A percentile compares a stretch with the other conserved stretches of the same genome.
Conservation (phyloP, 176 grass and related monocot genomes). For the Aegilops speltoides region DNA sequence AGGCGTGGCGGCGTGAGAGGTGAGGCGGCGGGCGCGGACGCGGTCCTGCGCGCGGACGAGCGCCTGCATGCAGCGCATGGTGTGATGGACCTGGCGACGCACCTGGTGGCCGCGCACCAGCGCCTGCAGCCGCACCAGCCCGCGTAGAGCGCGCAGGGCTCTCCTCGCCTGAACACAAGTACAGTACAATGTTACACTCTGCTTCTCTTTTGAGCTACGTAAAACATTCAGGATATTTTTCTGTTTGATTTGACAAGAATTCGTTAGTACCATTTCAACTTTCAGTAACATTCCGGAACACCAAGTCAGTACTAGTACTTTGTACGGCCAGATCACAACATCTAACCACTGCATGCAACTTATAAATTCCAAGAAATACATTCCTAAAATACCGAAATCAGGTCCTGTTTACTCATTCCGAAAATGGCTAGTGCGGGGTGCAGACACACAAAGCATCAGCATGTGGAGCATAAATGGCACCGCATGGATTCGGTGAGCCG, state of each 20-base stretch:
- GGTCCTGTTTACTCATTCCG: no score
- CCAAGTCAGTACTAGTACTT: no score
- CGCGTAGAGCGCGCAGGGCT: slow-evolving; percentile 53
- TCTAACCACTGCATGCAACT: no score
- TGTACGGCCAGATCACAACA: no score
- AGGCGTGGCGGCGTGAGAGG: background rate
- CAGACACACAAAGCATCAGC: background rate
- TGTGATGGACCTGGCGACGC: slow-evolving; percentile 71
- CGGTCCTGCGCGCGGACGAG: slow-evolving; percentile 80
- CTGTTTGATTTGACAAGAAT: no score
- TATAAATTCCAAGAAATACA: no score
- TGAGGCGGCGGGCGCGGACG: slow-evolving; percentile 57
- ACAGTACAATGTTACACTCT: background rate
- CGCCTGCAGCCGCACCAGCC: slow-evolving; percentile 76
- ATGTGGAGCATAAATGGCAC: slow-evolving; percentile 3
- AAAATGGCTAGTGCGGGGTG: no score
- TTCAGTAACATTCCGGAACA: no score
- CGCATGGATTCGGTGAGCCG: background rate
- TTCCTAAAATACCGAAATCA: no score
- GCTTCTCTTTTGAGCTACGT: background rate
- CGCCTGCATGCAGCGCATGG: slow-evolving; percentile 81
- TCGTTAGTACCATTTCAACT: no score
- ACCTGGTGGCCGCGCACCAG: slow-evolving; percentile 81
- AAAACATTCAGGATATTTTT: background rate
- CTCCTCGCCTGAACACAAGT: slow-evolving; percentile 47